Evolutionary conservation across 2,329 filamentous ascomycete genomes (phyloP), one percentile per base, ranked within the genome.

Genomic region (Cladosporium sphaerospermum): DNA sequence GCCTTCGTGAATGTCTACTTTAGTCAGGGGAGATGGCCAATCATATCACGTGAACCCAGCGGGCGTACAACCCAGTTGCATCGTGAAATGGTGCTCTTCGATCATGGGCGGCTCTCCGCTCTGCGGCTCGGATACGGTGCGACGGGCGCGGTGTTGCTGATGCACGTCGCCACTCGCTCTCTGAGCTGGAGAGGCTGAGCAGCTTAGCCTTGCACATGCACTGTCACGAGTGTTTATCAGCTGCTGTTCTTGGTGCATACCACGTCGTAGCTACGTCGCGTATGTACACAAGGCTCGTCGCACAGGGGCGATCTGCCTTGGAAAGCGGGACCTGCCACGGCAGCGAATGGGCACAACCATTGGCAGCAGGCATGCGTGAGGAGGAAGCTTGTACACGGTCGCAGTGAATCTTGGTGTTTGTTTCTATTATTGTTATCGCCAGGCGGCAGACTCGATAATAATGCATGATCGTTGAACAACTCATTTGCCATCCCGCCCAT

Each of bases 11-110:
- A 51, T 18, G 44, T 39, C 33, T 43, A 40, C 41, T 40, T 51
- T 51, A 51, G 48, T 44, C 48, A 51, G 48, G 48, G 48, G 48
- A 34, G 14, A 18, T 9, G 36, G 40, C 48, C 48, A 44, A 44
- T 51, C 4, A 19, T 18, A 44, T 9, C 36, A n/a, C n/a, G 36
- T 28, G 5, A 28, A 28, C 1, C 23, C 7, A 7, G 23, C 23
- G 23, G 7, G 23, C 2, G 2, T 8, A 40, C 18, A 39, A 9
- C 13, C 8, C 37, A 9, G 33, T 18, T 47, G 45, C 39, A 47
- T 47, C 45, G 18, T 47, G 45, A 40, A 19, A 49, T 40, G 36
- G 36, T 8, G 34, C 11, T 43, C 31, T 36, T 37, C 48, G 42
- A 51, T 39, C 32, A 28, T 51, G 9, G 43, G 41, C 48, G 48